Evolutionary conservation across 208 protist genomes (phyloP), one percentile per base, ranked within the genome.

Genomic region (Leishmania mexicana): DNA sequence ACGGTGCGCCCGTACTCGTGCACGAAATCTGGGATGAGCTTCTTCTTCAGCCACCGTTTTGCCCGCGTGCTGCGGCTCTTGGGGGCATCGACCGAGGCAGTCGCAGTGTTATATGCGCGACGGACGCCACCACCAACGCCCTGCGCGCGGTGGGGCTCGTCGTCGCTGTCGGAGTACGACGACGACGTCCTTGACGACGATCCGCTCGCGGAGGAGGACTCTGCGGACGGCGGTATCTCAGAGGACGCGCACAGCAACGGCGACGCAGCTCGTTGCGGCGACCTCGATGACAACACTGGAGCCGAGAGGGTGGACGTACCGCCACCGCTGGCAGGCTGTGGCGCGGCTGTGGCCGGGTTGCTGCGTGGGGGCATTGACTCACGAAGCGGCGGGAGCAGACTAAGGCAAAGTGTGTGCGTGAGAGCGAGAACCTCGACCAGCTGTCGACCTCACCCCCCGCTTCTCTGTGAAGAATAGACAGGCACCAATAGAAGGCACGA

Each of bases 1-100:
- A 90, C 86, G n/a, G 91, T 95, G 58, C 88, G 87, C 64, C 93
- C 93, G 79, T 96, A 88, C 21, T 85, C 60, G 51, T 83, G 80
- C 75, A 94, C 7, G 45, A 87, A 89, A 31, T 85, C 62, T 8
- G 81, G 83, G 42, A 94, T 38, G 21, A 89, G 62, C 28, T 68
- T 60, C 68, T 88, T 88, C 35, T 85, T 79, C 15, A 85, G 28
- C 81, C 81, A 85, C 28, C 51, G 81, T 19, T 72, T 58, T 0
- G 81, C 76, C 0, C 81, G 76, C 3, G 53, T 21, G 7, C 67
- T 31, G 31, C 28, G 62, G 47, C 76, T 79, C 45, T 81, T 80
- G 42, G 24, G 54, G 47, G 45, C 28, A 8, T 73, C 40, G 5
- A 11, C 47, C 28, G 40, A 19, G 8, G 72, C 62, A 2, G 49